Conservation (phyloP, 2,329 filamentous ascomycete species). For the Botrytis byssoidea region DNA sequence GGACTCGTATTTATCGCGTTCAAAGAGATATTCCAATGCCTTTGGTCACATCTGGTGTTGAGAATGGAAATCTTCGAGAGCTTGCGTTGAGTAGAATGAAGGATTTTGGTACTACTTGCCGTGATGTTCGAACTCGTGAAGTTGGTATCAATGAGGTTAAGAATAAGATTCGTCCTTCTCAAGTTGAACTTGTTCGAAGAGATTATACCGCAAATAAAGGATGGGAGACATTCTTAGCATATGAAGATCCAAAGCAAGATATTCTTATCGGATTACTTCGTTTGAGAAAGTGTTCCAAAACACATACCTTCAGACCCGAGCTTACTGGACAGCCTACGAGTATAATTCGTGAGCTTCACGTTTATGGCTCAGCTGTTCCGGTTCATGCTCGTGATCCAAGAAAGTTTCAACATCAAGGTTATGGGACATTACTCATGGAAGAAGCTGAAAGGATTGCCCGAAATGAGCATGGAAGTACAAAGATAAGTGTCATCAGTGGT, state of each 20-base stretch:
- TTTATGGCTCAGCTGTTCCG: conserved; percentile 96
- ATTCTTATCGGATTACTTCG: conserved; percentile 90
- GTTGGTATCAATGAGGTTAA: conserved; percentile 99
- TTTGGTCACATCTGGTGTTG: conserved; percentile 94
- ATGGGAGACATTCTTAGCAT: conserved; percentile 98
- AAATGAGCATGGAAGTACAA: conserved; percentile 88
- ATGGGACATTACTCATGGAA: conserved; percentile 94
- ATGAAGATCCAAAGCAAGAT: conserved; percentile 97
- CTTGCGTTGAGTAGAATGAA: conserved; percentile 96
- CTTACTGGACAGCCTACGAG: conserved; percentile 83
- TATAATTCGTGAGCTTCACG: conserved; percentile 90
- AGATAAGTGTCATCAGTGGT: conserved; percentile 97
- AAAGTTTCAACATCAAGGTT: conserved; percentile 98
- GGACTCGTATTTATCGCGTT: conserved; percentile 97
- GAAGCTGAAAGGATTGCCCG: conserved; percentile 93
- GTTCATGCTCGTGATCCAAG: conserved; percentile 91
- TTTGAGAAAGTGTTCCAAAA: conserved; percentile 83
- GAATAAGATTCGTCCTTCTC: conserved; percentile 94
- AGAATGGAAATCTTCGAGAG: conserved; percentile 95
- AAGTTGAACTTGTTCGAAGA: conserved; percentile 89
- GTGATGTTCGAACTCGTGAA: conserved; percentile 92
- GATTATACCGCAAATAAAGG: conserved; percentile 95
- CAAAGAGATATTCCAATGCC: conserved; percentile 99
- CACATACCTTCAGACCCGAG: conserved; percentile 89
- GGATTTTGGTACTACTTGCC: conserved; percentile 95